Conservation (phyloP, 139 green algal genomes). For the Tetradesmus lagerheimii region DNA sequence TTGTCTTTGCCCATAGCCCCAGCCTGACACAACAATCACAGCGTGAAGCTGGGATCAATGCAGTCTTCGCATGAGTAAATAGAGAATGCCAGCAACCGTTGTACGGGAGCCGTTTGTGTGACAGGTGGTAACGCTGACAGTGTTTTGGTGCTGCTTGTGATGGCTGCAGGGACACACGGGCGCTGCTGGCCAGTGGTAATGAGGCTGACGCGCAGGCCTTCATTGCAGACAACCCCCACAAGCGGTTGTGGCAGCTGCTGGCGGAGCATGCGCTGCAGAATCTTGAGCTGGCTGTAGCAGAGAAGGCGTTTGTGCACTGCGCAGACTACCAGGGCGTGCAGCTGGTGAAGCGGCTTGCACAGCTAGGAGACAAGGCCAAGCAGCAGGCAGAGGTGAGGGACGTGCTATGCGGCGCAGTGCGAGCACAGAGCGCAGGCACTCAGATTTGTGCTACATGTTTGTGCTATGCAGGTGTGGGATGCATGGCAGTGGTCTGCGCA, state of each 20-base stretch:
- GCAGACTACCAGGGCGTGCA: conserved; percentile 47
- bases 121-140: neutral
- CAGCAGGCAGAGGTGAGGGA: conserved; percentile 80
- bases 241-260: conserved; percentile 83
- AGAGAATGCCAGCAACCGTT: neutral
- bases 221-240: conserved; percentile 75
- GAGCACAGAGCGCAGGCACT: neutral
- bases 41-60: neutral
- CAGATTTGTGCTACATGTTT: too few relatives aligned
- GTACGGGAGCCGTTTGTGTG: neutral
- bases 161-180: conserved; percentile 64
- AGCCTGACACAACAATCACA: neutral
- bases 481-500: too few relatives aligned
- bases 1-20: neutral
- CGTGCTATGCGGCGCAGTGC: neutral
- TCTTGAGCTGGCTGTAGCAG: conserved; percentile 79
- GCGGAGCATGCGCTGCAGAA: conserved; percentile 81
- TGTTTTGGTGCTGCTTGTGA: neutral
- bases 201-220: conserved; percentile 76
- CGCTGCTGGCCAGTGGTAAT: conserved; percentile 69
- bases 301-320: conserved; percentile 82
- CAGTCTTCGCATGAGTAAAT: neutral
- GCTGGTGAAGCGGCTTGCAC: conserved; percentile 81
- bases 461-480: neutral
- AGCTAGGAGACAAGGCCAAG: conserved; percentile 72